Base-by-base conservation (phyloP, 345 rosid species). In the Excoecaria agallocha region DNA sequence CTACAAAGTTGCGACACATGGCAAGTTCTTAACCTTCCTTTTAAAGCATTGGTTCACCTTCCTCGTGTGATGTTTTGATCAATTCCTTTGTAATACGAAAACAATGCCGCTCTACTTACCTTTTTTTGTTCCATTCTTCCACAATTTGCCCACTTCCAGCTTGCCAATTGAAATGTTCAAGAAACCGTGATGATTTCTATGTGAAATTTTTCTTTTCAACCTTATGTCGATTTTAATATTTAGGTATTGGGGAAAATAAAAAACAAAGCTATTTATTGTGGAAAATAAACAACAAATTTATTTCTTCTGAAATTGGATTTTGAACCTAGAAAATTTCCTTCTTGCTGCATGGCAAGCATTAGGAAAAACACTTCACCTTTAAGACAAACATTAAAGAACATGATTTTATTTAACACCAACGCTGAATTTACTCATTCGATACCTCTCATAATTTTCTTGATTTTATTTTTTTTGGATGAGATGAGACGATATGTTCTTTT, bases 11-110 rank as follows among this genome's bases (percentile, higher is more conserved):
- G 58, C 24, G 69, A 46, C 80, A 76, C 57, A 22, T 76, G 86
- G 84, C 74, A 70, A 17, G 35, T 57, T 60, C 45, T 59, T 12
- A 35, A 66, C 80, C 81, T 45, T 59, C 62, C 79, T 63, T 77
- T 72, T n/a, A 35, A 76, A 68, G 76, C 74, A 48, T 6, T 6
- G 81, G 74, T 61, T 74, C 51, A 24, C 46, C 79, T 78, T 75
- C 9, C n/a, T 52, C 65, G 17, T 67, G 65, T 22, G 4, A 24
- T 38, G 75, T 68, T 9, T 60, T 30, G 5, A 25, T 12, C 7
- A 67, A 24, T 49, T 38, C 38, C 20, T 50, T 48, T 3, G 24
- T 2, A 49, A 37, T 8, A 38, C 10, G 22, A 19, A 46, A 8
- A 5, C 4, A 8, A 56, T 67, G 37, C 12, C n/a, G 3, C 10